Percentiles rank a stretch among this genome's conserved stretches.
Evolutionary conservation across 306 rosid genomes (phyloP).

Genomic region (Quercus variabilis): DNA sequence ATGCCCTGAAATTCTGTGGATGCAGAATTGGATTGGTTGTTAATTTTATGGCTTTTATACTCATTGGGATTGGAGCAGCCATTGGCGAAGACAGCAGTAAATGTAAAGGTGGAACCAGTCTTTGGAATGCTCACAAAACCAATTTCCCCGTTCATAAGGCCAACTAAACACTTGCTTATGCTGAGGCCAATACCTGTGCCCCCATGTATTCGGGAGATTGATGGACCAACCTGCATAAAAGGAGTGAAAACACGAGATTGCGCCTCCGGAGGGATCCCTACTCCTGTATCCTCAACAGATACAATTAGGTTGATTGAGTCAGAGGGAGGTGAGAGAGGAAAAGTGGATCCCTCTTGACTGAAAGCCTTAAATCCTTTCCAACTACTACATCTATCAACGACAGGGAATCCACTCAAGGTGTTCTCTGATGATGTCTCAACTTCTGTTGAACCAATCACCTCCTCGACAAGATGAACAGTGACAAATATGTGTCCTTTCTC

Average conservation of each 20-base stretch:
- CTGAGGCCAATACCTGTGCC: constrained; percentile 98
- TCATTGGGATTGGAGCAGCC: constrained; percentile 45
- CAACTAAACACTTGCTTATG: constrained; percentile 96
- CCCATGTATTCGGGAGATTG: constrained; percentile 85
- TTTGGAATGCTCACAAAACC: constrained; percentile 82
- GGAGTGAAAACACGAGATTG: constrained; percentile 82
- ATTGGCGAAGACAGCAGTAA: constrained; percentile 72
- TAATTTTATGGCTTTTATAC: constrained; percentile 44
- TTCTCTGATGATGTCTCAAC: constrained; percentile 56
- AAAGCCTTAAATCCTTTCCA: constrained; percentile 69
- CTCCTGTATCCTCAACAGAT: constrained; percentile 98
- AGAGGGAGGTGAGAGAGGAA: constrained; percentile 45
- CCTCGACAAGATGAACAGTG: constrained; percentile 84
- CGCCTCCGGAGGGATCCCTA: constrained; percentile 77
- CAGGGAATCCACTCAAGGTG: constrained; percentile 87
- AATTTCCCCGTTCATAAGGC: constrained; percentile 95
- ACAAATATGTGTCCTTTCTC: constrained; percentile 95
- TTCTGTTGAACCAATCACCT: constrained; percentile 61
- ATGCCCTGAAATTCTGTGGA: constrained; percentile 71
- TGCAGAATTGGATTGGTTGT: constrained; percentile 49
- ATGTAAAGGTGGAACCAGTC: constrained; percentile 89
- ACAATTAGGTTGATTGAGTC: constrained; percentile 69
- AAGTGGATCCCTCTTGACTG: constrained; percentile 54
- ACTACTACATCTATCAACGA: constrained; percentile 58
- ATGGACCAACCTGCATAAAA: constrained; percentile 94